Percentiles rank a stretch among this genome's conserved stretches.
phyloP scores from a whole-genome alignment of 805 yeast genomes.

The Saccharomycopsis sp. region DNA sequence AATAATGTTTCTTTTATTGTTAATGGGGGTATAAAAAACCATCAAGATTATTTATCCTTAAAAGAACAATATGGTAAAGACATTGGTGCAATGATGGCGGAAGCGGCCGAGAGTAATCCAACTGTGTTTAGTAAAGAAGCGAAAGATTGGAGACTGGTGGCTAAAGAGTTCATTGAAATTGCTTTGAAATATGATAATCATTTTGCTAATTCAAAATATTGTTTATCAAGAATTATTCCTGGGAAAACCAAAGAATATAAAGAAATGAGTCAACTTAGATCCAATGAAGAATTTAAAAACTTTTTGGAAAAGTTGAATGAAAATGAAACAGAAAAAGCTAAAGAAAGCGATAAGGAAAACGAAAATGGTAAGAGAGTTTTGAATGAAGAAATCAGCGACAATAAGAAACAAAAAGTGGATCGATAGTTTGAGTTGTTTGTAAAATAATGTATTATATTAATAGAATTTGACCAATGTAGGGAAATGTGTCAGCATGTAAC shows the following conservation, averaged over 20 bases:
- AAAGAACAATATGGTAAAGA: slow-evolving; percentile 43
- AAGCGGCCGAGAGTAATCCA: slow-evolving; percentile 81
- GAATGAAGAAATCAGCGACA: too few relatives aligned
- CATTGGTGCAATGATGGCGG: slow-evolving; percentile 92
- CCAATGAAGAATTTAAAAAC: slow-evolving; percentile 3
- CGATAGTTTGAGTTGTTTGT: too few relatives aligned
- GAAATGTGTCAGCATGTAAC: too few relatives aligned
- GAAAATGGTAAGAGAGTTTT: not conserved
- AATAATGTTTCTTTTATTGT: slow-evolving; percentile 64
- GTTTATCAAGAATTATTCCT: slow-evolving; percentile 69
- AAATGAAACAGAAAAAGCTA: not conserved
- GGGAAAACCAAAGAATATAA: slow-evolving; percentile 58
- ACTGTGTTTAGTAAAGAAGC: slow-evolving; percentile 47
- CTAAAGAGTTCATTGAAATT: slow-evolving; percentile 43
- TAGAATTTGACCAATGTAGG: too few relatives aligned
- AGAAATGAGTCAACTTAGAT: slow-evolving; percentile 41
- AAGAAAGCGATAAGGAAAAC: not conserved
- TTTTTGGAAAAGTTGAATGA: not conserved
- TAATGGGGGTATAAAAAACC: slow-evolving; percentile 63
- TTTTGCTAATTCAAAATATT: slow-evolving; percentile 69
- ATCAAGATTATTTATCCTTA: slow-evolving; percentile 42
- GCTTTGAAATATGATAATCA: slow-evolving; percentile 52
- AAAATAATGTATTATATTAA: too few relatives aligned
- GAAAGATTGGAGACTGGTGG: slow-evolving; percentile 42
- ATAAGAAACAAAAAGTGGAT: too few relatives aligned